phyloP scores from a whole-genome alignment of 805 yeast genomes.

The Candida railenensis region DNA sequence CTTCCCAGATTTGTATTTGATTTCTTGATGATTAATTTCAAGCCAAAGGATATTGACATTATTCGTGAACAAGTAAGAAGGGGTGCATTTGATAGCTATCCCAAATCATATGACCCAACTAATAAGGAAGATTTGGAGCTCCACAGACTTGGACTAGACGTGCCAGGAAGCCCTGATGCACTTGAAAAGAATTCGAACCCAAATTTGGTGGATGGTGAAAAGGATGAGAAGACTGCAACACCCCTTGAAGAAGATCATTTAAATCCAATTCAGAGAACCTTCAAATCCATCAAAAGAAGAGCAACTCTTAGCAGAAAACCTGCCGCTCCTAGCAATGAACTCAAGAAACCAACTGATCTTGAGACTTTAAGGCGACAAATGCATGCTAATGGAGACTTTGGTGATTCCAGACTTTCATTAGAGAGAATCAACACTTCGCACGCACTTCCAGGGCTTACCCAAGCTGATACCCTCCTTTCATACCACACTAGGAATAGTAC shows the following conservation, averaged over 20 bases:
- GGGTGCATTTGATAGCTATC: constrained; percentile 53
- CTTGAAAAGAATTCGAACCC: constrained; percentile 7
- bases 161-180: constrained; percentile 13
- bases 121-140: constrained; percentile 41
- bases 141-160: constrained; percentile 35
- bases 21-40: constrained; percentile 48
- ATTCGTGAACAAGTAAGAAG: constrained; percentile 58
- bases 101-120: constrained; percentile 55
- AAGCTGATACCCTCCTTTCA: constrained; percentile 46
- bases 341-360: constrained; percentile 33
- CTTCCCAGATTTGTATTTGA: constrained; percentile 62
- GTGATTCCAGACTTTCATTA: constrained; percentile 32
- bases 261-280: constrained; percentile 24
- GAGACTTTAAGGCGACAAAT: constrained; percentile 36
- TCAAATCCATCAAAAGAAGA: constrained; percentile 34
- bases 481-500: constrained; percentile 43
- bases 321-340: constrained; percentile 13
- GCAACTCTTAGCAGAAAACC: constrained; percentile 22
- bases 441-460: constrained; percentile 48
- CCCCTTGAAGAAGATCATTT: background rate
- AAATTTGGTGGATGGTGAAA: constrained; percentile 1
- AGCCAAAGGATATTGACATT: constrained; percentile 69
- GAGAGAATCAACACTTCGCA: constrained; percentile 45
- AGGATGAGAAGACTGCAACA: background rate
- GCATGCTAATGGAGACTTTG: constrained; percentile 37